Evolutionary conservation across 371 early-diverging fungal genomes (phyloP).

Genomic region (Ordospora colligata): DNA sequence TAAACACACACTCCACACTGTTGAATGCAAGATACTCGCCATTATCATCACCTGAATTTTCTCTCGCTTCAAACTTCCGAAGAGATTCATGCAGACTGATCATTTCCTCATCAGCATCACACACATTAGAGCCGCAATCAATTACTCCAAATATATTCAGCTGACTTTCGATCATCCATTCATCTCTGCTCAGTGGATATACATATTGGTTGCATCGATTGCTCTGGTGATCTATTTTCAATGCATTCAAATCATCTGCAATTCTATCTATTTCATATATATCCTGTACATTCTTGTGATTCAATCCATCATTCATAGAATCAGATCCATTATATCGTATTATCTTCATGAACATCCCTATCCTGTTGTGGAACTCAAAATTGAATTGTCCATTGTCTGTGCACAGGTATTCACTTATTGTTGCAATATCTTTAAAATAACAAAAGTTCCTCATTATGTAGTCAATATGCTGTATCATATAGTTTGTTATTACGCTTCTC

Average conservation of each 20-base stretch:
- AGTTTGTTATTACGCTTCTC: constrained; percentile 1
- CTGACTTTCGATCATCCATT: background rate
- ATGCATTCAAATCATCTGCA: background rate
- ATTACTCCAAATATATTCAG: background rate
- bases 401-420: constrained; percentile 24
- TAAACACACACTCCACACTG: background rate
- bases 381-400: constrained; percentile 26
- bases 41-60: background rate
- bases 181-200: background rate
- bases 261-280: too few relatives aligned
- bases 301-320: background rate
- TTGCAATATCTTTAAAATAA: constrained; percentile 34
- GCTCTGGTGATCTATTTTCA: too few relatives aligned
- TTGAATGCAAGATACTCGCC: constrained; percentile 1
- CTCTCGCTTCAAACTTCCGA: background rate
- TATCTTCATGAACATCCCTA: constrained; percentile 6
- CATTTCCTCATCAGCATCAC: background rate
- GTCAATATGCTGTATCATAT: constrained; percentile 35
- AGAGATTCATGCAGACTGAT: background rate
- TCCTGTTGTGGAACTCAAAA: constrained; percentile 3
- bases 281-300: background rate
- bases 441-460: constrained; percentile 36
- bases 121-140: background rate
- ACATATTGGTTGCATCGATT: background rate
- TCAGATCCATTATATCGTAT: background rate